Percentiles rank a stretch among this genome's conserved stretches.
These are phyloP conservation scores for Penicillium sp. DNA, from an alignment of 2,329 filamentous ascomycete species.

Conservation along the genomic window DNA sequence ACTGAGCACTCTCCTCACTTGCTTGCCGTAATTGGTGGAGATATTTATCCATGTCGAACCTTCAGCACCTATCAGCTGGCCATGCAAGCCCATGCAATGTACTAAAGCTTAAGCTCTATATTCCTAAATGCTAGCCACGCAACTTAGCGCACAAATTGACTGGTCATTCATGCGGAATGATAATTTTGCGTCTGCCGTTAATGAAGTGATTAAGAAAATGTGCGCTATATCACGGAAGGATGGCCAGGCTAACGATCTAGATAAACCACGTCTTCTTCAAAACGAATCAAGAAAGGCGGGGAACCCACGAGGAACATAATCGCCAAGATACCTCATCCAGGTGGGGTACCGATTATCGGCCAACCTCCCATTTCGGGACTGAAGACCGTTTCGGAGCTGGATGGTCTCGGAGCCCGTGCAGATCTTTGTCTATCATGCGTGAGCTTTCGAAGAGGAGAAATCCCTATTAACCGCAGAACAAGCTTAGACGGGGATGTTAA, in stretches of 20 bases:
- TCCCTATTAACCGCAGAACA: neutral
- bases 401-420: conserved; percentile 16
- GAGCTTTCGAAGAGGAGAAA: neutral
- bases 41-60: neutral
- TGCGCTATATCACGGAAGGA: neutral
- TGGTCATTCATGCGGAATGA: neutral
- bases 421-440: conserved; percentile 4
- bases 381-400: conserved; percentile 16
- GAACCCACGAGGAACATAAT: conserved; percentile 17
- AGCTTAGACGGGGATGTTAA: no score
- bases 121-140: neutral
- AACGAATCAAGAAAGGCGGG: conserved; percentile 17
- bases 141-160: neutral
- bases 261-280: neutral
- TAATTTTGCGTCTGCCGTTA: neutral
- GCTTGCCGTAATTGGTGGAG: conserved; percentile 46
- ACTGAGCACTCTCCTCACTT: conserved; percentile 56
- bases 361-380: conserved; percentile 15
- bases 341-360: conserved; percentile 12
- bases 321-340: neutral
- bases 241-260: neutral
- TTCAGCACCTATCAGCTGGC: neutral
- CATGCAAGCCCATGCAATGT: conserved; percentile 2
- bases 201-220: neutral
- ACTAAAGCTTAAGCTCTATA: neutral